These are phyloP conservation scores for Pichia kluyveri DNA, from an alignment of 805 yeast species.

Conservation along the genomic window DNA sequence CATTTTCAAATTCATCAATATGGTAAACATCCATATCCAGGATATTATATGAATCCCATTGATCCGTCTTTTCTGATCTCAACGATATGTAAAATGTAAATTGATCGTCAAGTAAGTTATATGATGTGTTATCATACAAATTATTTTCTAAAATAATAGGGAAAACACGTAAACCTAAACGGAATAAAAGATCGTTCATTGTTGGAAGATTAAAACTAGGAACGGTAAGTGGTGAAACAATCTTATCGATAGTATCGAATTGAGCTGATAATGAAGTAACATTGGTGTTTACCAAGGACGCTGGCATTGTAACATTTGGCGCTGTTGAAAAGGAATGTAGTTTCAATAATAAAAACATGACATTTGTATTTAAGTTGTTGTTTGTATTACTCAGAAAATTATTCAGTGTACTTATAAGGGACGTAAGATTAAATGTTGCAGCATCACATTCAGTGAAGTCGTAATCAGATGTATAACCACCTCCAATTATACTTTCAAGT, in stretches of 20 bases:
- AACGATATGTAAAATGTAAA: background rate
- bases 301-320: background rate
- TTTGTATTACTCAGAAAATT: slow-evolving; percentile 32
- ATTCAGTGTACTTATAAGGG: slow-evolving; percentile 23
- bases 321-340: slow-evolving; percentile 16
- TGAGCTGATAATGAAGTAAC: slow-evolving; percentile 5
- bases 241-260: background rate
- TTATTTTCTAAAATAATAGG: slow-evolving; percentile 26
- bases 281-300: slow-evolving; percentile 6
- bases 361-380: slow-evolving; percentile 36
- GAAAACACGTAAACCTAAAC: slow-evolving; percentile 26
- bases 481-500: background rate
- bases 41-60: background rate
- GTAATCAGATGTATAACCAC: background rate
- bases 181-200: slow-evolving; percentile 24
- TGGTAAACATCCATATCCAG: background rate
- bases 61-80: background rate
- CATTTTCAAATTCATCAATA: background rate
- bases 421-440: slow-evolving; percentile 14
- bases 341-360: slow-evolving; percentile 33
- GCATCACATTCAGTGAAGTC: slow-evolving; percentile 9
- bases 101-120: slow-evolving; percentile 15
- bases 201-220: slow-evolving; percentile 3
- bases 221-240: slow-evolving; percentile 4
- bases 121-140: slow-evolving; percentile 23